Conservation (phyloP, 2,329 filamentous ascomycete species). For the Calonectria crousiana region DNA sequence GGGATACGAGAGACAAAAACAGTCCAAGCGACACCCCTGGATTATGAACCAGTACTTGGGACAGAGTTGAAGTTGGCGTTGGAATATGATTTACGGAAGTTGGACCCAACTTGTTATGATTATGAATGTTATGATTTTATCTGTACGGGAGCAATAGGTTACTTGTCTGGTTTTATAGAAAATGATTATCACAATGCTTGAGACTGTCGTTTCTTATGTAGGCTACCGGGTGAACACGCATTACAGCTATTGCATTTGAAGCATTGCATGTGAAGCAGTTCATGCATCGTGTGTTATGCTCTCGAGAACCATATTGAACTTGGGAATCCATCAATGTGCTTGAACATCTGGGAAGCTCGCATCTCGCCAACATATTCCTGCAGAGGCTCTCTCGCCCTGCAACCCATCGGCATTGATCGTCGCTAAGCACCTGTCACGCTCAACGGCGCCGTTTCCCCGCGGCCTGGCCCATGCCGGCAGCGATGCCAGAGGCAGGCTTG, state of each 20-base stretch:
- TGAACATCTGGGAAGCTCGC: neutral
- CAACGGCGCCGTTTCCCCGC: neutral
- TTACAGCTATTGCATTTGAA: neutral
- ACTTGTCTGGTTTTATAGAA: neutral
- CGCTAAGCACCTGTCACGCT: neutral
- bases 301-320: slow-evolving; percentile 4
- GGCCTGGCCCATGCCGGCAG: neutral
- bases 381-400: neutral
- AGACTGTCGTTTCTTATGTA: neutral
- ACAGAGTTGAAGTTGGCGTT: neutral
- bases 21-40: neutral
- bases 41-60: neutral
- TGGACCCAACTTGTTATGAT: slow-evolving; percentile 1
- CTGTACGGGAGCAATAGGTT: slow-evolving; percentile 11
- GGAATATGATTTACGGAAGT: neutral
- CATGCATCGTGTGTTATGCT: slow-evolving; percentile 1
- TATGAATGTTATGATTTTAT: slow-evolving; percentile 12
- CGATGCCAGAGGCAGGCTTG: neutral
- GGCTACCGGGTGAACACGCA: neutral
- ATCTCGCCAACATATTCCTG: neutral
- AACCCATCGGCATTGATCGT: slow-evolving; percentile 10
- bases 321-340: slow-evolving; percentile 1
- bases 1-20: neutral
- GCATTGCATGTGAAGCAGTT: neutral
- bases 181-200: neutral